These are phyloP conservation scores for Theobroma grandiflorum DNA, from an alignment of 441 rosid genomes.

Conservation along the genomic window DNA sequence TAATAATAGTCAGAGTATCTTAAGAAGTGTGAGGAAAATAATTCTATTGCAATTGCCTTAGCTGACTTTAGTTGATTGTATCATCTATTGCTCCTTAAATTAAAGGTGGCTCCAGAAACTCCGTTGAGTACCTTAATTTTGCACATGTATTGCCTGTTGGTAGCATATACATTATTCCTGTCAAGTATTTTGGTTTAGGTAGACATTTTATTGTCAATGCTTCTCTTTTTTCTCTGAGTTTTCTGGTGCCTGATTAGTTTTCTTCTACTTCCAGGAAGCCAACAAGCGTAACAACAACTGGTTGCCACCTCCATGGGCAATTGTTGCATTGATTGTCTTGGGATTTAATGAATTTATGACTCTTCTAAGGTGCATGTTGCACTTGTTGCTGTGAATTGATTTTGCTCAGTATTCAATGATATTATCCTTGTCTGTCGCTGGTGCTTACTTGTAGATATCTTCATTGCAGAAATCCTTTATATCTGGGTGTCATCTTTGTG, in stretches of 20 bases:
- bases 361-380: conserved; percentile 71
- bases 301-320: conserved; percentile 99
- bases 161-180: background rate
- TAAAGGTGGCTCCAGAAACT: conserved; percentile 5
- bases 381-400: conserved; percentile 17
- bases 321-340: conserved; percentile 76
- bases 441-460: conserved; percentile 29
- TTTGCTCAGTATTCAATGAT: conserved; percentile 20
- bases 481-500: conserved; percentile 69
- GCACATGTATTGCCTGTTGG: background rate
- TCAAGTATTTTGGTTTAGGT: background rate
- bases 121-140: background rate
- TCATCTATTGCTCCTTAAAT: background rate
- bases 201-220: conserved; percentile 1
- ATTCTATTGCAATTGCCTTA: conserved; percentile 16
- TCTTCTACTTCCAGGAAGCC: conserved; percentile 80
- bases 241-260: background rate
- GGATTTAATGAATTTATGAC: conserved; percentile 99
- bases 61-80: background rate
- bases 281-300: conserved; percentile 93
- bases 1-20: background rate
- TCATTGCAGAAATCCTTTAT: conserved; percentile 87
- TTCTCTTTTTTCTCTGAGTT: background rate
- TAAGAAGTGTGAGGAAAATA: background rate
- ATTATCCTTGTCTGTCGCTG: background rate